Percentiles rank a stretch among this genome's conserved stretches.
Evolutionary conservation across 257 asterid species (phyloP).

Genomic region (Solanum arcanum): DNA sequence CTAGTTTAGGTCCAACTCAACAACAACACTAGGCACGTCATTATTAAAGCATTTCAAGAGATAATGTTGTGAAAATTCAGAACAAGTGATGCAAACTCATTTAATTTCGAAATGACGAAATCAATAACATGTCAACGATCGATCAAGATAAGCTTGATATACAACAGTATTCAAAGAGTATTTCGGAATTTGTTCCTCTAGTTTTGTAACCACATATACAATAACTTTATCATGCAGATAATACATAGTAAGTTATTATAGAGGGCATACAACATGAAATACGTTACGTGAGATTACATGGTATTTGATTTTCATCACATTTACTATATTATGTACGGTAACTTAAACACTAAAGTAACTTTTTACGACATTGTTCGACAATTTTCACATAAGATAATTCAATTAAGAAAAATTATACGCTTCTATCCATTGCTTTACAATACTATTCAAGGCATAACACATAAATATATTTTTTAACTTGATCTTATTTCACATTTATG

Average conservation of each 20-base stretch:
- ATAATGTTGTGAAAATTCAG: background rate
- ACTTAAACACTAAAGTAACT: background rate
- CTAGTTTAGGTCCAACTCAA: background rate
- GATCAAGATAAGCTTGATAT: background rate
- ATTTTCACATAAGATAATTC: background rate
- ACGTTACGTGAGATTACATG: background rate
- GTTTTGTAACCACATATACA: background rate
- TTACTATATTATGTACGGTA: background rate
- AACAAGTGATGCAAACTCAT: background rate
- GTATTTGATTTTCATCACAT: background rate
- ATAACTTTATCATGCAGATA: background rate
- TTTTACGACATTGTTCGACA: background rate
- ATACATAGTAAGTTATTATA: background rate
- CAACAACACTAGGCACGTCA: background rate
- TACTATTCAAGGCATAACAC: no score
- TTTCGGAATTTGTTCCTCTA: background rate
- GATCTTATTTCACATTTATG: no score
- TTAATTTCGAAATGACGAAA: background rate
- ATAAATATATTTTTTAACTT: no score
- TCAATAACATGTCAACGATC: background rate
- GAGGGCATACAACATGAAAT: background rate
- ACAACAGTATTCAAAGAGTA: background rate
- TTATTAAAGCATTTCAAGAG: background rate
- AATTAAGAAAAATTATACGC: background rate
- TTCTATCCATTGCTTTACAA: background rate